Evolutionary conservation across 768 basidiomycete genomes (phyloP).

Genomic region (Russula virescens): DNA sequence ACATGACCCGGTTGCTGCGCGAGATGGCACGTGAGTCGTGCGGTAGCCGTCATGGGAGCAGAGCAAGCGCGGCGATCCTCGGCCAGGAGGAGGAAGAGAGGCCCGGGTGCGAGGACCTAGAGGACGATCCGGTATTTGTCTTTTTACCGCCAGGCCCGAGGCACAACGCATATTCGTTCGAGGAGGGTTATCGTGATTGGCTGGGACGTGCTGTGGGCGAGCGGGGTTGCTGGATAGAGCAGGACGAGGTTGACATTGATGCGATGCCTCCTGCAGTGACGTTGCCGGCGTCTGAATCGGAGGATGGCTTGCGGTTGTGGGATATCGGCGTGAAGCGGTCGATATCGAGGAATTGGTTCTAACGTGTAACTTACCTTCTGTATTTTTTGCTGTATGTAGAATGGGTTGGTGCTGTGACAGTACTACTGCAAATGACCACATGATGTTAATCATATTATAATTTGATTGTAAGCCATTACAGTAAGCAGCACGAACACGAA

Average conservation of each 20-base stretch:
- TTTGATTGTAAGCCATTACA: too few relatives aligned
- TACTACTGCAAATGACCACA: too few relatives aligned
- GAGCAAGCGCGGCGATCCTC: too few relatives aligned
- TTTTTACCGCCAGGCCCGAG: conserved; percentile 18
- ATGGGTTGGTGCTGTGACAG: too few relatives aligned
- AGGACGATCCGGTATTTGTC: conserved; percentile 9
- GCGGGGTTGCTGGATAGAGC: conserved; percentile 15
- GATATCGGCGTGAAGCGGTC: conserved; percentile 11
- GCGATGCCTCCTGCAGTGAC: not conserved
- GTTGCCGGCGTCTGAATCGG: not conserved
- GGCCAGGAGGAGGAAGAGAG: not conserved
- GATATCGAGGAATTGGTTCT: conserved; percentile 12
- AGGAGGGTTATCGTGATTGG: conserved; percentile 17
- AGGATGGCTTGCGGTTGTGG: conserved; percentile 1
- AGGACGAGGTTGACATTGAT: conserved; percentile 12
- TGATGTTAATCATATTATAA: too few relatives aligned
- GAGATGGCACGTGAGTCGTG: conserved; percentile 21
- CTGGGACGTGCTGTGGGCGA: conserved; percentile 6
- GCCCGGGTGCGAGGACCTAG: not conserved
- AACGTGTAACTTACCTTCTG: not conserved
- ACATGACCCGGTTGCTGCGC: conserved; percentile 20
- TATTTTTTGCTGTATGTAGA: too few relatives aligned
- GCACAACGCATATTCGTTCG: conserved; percentile 15
- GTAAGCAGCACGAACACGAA: too few relatives aligned
- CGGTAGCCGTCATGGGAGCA: too few relatives aligned